Percentiles rank a stretch among this genome's conserved stretches.
Evolutionary conservation across 2,329 filamentous ascomycete genomes (phyloP).

Genomic region (Apiospora pterosperma): DNA sequence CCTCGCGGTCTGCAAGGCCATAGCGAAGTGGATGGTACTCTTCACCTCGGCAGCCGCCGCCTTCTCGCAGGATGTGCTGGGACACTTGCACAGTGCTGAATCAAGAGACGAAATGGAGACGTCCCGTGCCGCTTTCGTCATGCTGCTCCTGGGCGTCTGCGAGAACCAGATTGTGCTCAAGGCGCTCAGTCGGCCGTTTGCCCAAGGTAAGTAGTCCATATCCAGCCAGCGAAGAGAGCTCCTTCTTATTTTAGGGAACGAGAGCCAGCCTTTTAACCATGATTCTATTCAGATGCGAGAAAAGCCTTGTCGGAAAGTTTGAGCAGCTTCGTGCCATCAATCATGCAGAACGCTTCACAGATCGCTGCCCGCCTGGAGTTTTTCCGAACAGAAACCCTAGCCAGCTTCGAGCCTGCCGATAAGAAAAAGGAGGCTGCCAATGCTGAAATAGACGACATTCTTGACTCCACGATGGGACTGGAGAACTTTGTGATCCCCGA

Average conservation of each 20-base stretch:
- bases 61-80: conserved; percentile 46
- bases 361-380: conserved; percentile 52
- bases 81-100: conserved; percentile 39
- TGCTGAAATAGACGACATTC: conserved; percentile 53
- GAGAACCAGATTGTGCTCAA: conserved; percentile 56
- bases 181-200: conserved; percentile 48
- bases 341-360: conserved; percentile 54
- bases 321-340: conserved; percentile 50
- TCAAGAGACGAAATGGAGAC: conserved; percentile 56
- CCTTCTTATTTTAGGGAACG: not conserved
- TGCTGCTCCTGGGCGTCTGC: conserved; percentile 58
- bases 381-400: conserved; percentile 55
- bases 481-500: conserved; percentile 58
- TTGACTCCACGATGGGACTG: conserved; percentile 54
- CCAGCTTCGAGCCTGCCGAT: conserved; percentile 50
- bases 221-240: too few species aligned
- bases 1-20: conserved; percentile 44
- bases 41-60: conserved; percentile 50
- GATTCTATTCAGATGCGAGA: conserved; percentile 35
- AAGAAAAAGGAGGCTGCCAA: conserved; percentile 48
- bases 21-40: conserved; percentile 57
- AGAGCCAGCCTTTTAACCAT: too few species aligned
- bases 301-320: conserved; percentile 49
- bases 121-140: conserved; percentile 60
- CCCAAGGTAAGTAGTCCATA: conserved; percentile 42